Base-by-base conservation (phyloP, 371 early-diverging fungal species). In the Mucor saturninus region DNA sequence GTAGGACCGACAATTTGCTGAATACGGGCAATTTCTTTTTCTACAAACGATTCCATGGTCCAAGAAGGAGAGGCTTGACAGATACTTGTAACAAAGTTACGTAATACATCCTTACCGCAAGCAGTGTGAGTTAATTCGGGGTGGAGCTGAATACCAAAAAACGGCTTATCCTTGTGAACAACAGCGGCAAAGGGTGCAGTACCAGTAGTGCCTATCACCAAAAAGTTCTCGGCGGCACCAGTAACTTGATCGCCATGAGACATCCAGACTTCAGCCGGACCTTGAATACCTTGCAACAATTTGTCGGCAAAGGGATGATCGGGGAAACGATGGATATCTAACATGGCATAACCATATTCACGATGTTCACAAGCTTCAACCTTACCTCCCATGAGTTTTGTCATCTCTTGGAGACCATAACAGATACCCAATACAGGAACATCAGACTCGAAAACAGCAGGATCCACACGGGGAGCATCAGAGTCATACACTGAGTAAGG, bases 131-230 rank as follows among this genome's bases (percentile, higher is more conserved):
- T 94, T 54, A 98, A 95, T 76, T 98, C 98, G 46, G 98, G 98
- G 78, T 98, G 98, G 90, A 97, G 95, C 83, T 98, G 98, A 59
- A 97, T 92, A 57, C 97, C 98, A 74, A 88, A 98, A 70, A 95
- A 86, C 7, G 83, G 84, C 72, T 89, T 89, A 59, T 86, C 84
- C 53, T 82, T 80, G 67, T 93, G 90, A 56, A 86, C 91, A 56
- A 97, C 89, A 43, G 96, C 98, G 43, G 96, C 93, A 61, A 87
- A 95, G 51, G 91, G 95, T 49, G 96, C 90, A 45, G 94, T 95
- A 61, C 75, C 70, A 59, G 98, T 97, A 60, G 84, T 81, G 55
- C 95, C 97, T 69, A 95, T 89, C 39, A 92, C 85, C 42, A 76
- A 80, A 87, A 97, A 97, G 58, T 90, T 94, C 11, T 78, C 73